A percentile compares a stretch with the other conserved stretches of the same genome.
Evolutionary conservation across 192 early-diverging fungal genomes (phyloP).

Genomic region (Entophlyctis helioformis): DNA sequence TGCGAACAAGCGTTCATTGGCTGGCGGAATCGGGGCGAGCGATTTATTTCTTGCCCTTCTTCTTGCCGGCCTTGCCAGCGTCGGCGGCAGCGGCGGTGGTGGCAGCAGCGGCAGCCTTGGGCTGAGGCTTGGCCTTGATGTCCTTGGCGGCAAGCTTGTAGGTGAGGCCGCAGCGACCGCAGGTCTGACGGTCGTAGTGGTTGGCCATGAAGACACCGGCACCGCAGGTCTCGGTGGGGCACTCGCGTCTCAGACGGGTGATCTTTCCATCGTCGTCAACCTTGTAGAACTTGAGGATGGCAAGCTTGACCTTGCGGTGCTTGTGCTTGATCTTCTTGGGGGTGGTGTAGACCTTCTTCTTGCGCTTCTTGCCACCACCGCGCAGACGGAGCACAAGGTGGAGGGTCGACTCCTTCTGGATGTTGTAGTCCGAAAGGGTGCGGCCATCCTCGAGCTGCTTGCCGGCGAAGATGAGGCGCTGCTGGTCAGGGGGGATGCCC

Average conservation of each 20-base stretch:
- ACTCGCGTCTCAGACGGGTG: conserved; percentile 97
- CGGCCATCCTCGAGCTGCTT: conserved; percentile 70
- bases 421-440: conserved; percentile 63
- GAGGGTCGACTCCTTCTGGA: conserved; percentile 61
- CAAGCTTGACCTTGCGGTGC: conserved; percentile 98
- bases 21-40: too few relatives aligned
- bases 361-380: conserved; percentile 95
- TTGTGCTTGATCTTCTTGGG: conserved; percentile 99
- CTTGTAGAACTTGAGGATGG: conserved; percentile 99
- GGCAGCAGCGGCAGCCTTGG: too few relatives aligned
- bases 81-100: too few relatives aligned
- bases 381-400: conserved; percentile 57
- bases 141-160: conserved; percentile 91
- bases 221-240: conserved; percentile 91
- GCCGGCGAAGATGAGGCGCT: conserved; percentile 69
- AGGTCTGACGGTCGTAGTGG: conserved; percentile 98
- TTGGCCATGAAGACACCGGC: conserved; percentile 99
- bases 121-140: conserved; percentile 22
- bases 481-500: conserved; percentile 66
- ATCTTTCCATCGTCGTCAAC: conserved; percentile 95
- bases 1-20: too few relatives aligned
- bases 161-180: conserved; percentile 90
- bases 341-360: conserved; percentile 99
- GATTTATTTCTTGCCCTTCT: too few relatives aligned
- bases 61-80: too few relatives aligned